Evolutionary conservation across 768 basidiomycete species (phyloP).

Genomic region (Obba rivulosa): DNA sequence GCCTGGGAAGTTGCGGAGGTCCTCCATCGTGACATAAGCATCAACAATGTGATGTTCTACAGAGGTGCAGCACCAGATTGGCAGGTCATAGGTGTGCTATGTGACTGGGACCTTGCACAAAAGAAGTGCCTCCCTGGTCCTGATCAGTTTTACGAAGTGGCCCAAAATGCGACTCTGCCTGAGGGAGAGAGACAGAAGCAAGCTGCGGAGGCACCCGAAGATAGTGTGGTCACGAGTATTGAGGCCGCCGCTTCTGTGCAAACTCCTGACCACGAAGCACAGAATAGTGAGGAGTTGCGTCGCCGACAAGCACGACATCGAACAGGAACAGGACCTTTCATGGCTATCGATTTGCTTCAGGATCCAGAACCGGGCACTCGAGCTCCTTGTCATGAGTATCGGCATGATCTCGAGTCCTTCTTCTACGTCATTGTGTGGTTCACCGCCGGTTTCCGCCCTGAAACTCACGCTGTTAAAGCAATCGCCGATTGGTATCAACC

Average conservation of each 20-base stretch:
- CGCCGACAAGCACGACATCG: not conserved
- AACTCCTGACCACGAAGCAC: not conserved
- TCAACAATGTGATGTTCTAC: constrained; percentile 4
- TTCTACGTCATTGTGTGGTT: constrained; percentile 1
- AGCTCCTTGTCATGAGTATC: constrained; percentile 1
- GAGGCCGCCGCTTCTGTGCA: no score
- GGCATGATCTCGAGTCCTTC: constrained; percentile 7
- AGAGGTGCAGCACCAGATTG: not conserved
- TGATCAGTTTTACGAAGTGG: no score
- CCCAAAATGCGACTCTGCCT: no score
- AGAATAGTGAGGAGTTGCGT: not conserved
- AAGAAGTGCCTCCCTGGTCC: no score
- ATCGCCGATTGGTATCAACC: not conserved
- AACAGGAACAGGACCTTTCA: constrained; percentile 2
- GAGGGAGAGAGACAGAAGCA: no score
- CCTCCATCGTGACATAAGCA: constrained; percentile 5
- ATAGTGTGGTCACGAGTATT: no score
- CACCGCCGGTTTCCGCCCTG: not conserved
- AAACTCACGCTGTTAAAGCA: not conserved
- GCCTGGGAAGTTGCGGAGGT: not conserved
- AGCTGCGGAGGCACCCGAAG: no score
- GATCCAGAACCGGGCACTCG: no score
- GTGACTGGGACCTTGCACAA: constrained; percentile 4
- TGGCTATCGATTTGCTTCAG: constrained; percentile 3
- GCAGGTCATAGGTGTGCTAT: not conserved